Percentiles rank a stretch among this genome's conserved stretches.
Conservation (phyloP, 2,329 filamentous ascomycete genomes). For the Hypoxylon sp. region DNA sequence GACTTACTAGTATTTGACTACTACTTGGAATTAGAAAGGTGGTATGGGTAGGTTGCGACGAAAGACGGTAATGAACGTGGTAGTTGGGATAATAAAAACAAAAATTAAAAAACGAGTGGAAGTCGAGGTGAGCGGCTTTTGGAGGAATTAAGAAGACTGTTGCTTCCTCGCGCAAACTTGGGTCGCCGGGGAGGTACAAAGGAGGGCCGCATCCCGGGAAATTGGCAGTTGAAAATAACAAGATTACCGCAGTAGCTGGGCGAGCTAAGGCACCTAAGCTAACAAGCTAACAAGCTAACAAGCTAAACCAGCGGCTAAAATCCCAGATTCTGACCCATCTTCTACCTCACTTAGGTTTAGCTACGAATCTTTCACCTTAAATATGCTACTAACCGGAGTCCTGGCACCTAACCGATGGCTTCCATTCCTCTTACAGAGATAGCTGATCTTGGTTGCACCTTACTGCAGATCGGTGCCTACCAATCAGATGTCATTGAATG, state of each 20-base stretch:
- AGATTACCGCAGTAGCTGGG: conserved; percentile 8
- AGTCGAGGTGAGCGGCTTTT: conserved; percentile 12
- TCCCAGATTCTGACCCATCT: conserved; percentile 6
- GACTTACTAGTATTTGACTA: conserved; percentile 36
- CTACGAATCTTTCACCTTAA: background rate
- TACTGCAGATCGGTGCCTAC: conserved; percentile 16
- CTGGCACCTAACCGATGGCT: background rate
- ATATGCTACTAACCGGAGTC: conserved; percentile 19
- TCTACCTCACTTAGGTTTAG: conserved; percentile 17
- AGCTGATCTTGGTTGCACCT: conserved; percentile 17
- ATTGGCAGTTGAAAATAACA: conserved; percentile 28
- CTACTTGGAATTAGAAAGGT: conserved; percentile 30
- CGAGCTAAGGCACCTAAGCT: background rate
- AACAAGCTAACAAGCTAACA: conserved; percentile 12
- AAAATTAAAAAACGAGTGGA: conserved; percentile 24
- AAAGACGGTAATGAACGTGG: conserved; percentile 30
- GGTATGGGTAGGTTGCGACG: too few relatives aligned
- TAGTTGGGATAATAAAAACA: background rate
- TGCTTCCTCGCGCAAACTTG: conserved; percentile 3
- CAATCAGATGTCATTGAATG: conserved; percentile 19
- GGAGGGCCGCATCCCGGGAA: conserved; percentile 28
- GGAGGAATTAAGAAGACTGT: conserved; percentile 15
- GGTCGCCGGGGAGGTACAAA: conserved; percentile 17
- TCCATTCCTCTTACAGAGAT: conserved; percentile 11
- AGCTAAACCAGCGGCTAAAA: conserved; percentile 22